Percentiles rank a stretch among this genome's conserved stretches.
Evolutionary conservation across 768 basidiomycete species (phyloP).

Genomic region (Suillus ampliporus): DNA sequence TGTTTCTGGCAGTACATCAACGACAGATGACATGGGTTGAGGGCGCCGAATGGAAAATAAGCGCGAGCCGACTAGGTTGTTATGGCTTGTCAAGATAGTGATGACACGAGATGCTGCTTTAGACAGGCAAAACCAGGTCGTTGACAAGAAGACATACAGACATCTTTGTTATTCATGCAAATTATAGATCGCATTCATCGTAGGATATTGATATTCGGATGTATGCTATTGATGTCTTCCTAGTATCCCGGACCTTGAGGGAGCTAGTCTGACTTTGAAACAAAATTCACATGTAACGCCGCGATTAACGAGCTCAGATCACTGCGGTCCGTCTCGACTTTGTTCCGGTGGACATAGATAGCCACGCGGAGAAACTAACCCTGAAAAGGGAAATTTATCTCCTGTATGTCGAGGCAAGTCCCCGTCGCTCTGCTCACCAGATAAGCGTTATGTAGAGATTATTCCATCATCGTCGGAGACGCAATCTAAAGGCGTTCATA

Average conservation of each 20-base stretch:
- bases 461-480: constrained; percentile 60
- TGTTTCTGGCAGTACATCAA: not conserved
- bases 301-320: not conserved
- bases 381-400: not conserved
- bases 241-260: not conserved
- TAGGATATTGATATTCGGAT: not conserved
- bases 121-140: not conserved
- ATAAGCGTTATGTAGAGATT: not conserved
- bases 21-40: not conserved
- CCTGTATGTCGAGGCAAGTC: not conserved
- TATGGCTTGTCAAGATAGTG: too few relatives aligned
- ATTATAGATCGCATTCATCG: not conserved
- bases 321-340: not conserved
- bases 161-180: not conserved
- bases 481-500: constrained; percentile 80
- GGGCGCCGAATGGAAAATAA: too few relatives aligned
- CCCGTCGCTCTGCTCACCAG: not conserved
- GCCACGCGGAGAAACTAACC: not conserved
- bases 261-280: not conserved
- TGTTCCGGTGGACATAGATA: not conserved
- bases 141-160: not conserved
- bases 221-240: not conserved
- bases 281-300: not conserved
- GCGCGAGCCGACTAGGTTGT: too few relatives aligned
- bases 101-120: not conserved